Percentiles rank a stretch among this genome's conserved stretches.
Conservation (phyloP, 2,329 filamentous ascomycete genomes). For the Fusarium multiceps region DNA sequence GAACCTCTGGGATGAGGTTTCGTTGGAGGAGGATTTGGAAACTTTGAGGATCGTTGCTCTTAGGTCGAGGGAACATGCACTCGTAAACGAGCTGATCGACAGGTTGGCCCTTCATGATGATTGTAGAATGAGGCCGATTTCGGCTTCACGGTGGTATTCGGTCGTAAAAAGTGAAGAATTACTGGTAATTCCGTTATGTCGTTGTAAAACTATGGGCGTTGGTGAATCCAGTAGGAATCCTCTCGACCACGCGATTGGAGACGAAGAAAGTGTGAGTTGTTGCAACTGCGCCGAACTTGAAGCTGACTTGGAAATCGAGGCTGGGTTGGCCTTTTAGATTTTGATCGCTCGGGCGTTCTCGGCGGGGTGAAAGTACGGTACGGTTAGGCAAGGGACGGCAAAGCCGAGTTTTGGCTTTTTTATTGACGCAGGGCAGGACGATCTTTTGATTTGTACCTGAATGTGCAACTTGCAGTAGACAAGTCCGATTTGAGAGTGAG, state of each 20-base stretch:
- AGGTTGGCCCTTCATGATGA: slow-evolving; percentile 75
- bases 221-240: slow-evolving; percentile 5
- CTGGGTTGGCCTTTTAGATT: slow-evolving; percentile 17
- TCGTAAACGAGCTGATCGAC: slow-evolving; percentile 80
- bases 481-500: not conserved
- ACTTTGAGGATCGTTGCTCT: slow-evolving; percentile 74
- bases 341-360: slow-evolving; percentile 44
- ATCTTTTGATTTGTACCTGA: slow-evolving; percentile 1
- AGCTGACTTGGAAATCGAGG: slow-evolving; percentile 1
- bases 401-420: slow-evolving; percentile 36
- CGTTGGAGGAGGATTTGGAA: slow-evolving; percentile 77
- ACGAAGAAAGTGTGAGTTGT: slow-evolving; percentile 23
- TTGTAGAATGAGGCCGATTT: slow-evolving; percentile 6
- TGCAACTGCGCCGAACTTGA: not conserved
- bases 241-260: slow-evolving; percentile 38
- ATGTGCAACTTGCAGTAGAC: not conserved
- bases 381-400: slow-evolving; percentile 30
- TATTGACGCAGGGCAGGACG: not conserved
- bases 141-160: not conserved
- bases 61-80: slow-evolving; percentile 76
- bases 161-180: not conserved
- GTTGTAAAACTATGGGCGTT: not conserved
- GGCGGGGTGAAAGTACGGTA: slow-evolving; percentile 34
- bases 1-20: slow-evolving; percentile 79
- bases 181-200: not conserved